A percentile compares a stretch with the other conserved stretches of the same genome.
Conservation (phyloP, 2,329 filamentous ascomycete genomes). For the Pseudocercospora eumusae region DNA sequence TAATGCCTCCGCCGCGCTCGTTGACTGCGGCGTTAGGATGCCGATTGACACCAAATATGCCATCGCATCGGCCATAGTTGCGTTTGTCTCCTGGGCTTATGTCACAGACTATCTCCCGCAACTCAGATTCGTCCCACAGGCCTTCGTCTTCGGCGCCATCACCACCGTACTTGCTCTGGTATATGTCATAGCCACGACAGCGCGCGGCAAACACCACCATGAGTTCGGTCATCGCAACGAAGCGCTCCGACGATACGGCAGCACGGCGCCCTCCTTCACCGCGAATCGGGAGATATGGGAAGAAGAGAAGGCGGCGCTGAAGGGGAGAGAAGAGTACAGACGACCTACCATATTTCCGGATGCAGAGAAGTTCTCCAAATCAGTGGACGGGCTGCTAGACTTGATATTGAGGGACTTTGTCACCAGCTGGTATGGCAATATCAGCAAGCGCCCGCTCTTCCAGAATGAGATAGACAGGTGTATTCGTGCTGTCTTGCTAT, state of each 20-base stretch:
- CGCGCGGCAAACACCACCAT: slow-evolving; percentile 48
- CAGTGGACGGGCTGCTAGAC: slow-evolving; percentile 75
- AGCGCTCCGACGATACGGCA: slow-evolving; percentile 24
- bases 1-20: slow-evolving; percentile 24
- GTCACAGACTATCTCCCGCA: slow-evolving; percentile 78
- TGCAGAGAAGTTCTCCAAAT: slow-evolving; percentile 75
- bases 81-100: slow-evolving; percentile 86
- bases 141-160: slow-evolving; percentile 71
- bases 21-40: slow-evolving; percentile 46
- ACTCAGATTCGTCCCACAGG: slow-evolving; percentile 81
- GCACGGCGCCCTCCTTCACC: slow-evolving; percentile 32
- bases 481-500: slow-evolving; percentile 70
- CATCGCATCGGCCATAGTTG: slow-evolving; percentile 65
- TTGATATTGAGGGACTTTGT: slow-evolving; percentile 82
- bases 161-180: slow-evolving; percentile 57
- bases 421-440: slow-evolving; percentile 81
- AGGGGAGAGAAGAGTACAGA: slow-evolving; percentile 66
- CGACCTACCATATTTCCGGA: slow-evolving; percentile 71
- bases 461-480: slow-evolving; percentile 81
- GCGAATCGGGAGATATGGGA: slow-evolving; percentile 60
- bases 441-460: slow-evolving; percentile 79
- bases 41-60: slow-evolving; percentile 73
- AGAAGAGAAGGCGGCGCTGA: slow-evolving; percentile 67
- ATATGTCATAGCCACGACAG: slow-evolving; percentile 63
- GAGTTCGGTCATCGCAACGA: slow-evolving; percentile 7